Conservation (phyloP, 176 grass and related monocot genomes). For the Elaeis guineensis region DNA sequence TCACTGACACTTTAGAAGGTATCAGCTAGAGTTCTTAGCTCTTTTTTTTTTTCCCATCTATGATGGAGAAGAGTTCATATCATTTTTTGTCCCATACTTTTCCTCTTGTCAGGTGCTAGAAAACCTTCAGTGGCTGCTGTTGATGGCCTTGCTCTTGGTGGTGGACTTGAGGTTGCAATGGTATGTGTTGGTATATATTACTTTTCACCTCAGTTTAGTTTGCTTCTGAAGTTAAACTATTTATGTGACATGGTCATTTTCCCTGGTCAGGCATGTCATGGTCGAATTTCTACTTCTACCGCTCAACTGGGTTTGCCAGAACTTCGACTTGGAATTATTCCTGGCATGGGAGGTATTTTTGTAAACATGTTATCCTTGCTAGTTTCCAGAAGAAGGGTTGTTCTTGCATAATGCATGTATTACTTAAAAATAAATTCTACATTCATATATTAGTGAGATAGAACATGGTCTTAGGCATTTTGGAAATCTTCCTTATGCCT, state of each 20-base stretch:
- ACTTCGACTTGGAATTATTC: constrained; percentile 79
- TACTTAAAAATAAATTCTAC: no score
- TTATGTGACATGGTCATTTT: background rate
- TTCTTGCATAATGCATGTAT: no score
- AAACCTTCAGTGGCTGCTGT: constrained; percentile 94
- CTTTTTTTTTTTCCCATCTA: background rate
- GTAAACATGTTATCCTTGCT: background rate
- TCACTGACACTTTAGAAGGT: no score
- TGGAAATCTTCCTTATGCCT: no score
- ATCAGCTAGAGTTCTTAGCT: background rate
- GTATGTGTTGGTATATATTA: constrained; percentile 27
- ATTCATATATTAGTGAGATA: no score
- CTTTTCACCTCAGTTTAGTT: background rate
- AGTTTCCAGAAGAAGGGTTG: no score
- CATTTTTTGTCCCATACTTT: no score
- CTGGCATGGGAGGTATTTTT: constrained; percentile 88
- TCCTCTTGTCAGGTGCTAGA: constrained; percentile 38
- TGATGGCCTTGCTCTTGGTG: constrained; percentile 84
- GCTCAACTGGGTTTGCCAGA: constrained; percentile 80
- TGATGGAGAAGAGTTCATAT: background rate
- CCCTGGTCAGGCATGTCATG: constrained; percentile 74
- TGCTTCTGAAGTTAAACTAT: no score
- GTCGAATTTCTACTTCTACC: constrained; percentile 69
- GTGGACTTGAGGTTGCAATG: constrained; percentile 92
- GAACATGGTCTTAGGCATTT: no score